Percentiles rank a stretch among this genome's conserved stretches.
These are phyloP conservation scores for Vitellaria paradoxa DNA, from an alignment of 179 eudicot species.

Conservation along the genomic window DNA sequence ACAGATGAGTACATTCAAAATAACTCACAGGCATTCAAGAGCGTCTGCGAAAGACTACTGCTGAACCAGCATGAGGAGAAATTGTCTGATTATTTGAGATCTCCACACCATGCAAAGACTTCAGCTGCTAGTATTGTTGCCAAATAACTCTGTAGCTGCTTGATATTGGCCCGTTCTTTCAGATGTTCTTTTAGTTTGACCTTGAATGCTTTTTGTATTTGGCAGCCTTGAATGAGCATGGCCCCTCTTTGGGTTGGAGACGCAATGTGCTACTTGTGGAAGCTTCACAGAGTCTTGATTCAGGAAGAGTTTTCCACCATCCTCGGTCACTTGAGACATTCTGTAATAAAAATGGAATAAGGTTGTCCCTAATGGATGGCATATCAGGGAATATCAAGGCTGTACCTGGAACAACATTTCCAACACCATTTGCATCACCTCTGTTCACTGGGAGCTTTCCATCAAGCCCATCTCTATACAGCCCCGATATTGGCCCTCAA, in stretches of 20 bases:
- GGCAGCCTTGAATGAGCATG: constrained; percentile 43
- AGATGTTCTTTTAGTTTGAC: not conserved
- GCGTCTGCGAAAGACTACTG: constrained; percentile 67
- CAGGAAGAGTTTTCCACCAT: constrained; percentile 89
- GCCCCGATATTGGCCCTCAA: constrained; percentile 71
- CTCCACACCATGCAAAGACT: constrained; percentile 49
- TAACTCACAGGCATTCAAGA: constrained; percentile 64
- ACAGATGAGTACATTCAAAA: constrained; percentile 76
- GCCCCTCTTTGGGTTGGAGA: constrained; percentile 91
- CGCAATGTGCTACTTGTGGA: constrained; percentile 89
- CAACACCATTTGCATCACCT: constrained; percentile 84
- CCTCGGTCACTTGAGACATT: constrained; percentile 85
- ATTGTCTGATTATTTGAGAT: constrained; percentile 42
- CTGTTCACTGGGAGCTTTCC: constrained; percentile 99
- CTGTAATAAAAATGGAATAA: constrained; percentile 65
- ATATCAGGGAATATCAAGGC: constrained; percentile 46
- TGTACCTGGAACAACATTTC: constrained; percentile 50
- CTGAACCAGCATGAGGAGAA: constrained; percentile 66
- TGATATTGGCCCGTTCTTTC: constrained; percentile 6
- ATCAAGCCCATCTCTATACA: constrained; percentile 76
- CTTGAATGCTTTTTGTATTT: constrained; percentile 15
- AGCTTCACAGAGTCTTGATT: constrained; percentile 86
- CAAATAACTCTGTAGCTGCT: constrained; percentile 16
- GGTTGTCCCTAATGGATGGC: constrained; percentile 54
- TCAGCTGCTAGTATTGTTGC: constrained; percentile 36